Percentiles rank a stretch among this genome's conserved stretches.
phyloP scores from a whole-genome alignment of 1,284 basidiomycete genomes.

The Austroboletus novae-zelandiae region DNA sequence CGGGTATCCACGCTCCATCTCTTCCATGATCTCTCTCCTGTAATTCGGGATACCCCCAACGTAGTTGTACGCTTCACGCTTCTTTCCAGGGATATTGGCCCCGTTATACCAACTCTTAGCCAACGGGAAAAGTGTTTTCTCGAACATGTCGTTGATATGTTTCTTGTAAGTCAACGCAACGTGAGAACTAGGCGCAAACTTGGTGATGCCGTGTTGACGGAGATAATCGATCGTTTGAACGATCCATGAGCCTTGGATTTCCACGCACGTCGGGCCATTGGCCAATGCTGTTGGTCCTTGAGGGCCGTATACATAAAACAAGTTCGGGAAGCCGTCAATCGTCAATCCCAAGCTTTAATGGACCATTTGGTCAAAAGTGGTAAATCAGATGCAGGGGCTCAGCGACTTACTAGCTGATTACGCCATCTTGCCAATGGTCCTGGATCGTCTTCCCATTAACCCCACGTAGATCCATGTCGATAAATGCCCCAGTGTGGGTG shows the following conservation, averaged over 20 bases:
- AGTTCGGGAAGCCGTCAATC: constrained; percentile 21
- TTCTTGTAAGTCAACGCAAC: constrained; percentile 9
- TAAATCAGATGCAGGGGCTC: background rate
- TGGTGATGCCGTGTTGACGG: constrained; percentile 9
- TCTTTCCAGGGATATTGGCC: constrained; percentile 14
- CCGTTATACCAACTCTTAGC: constrained; percentile 5
- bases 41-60: constrained; percentile 5
- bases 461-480: constrained; percentile 10
- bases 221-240: constrained; percentile 14
- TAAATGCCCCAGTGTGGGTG: constrained; percentile 1
- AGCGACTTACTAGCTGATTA: constrained; percentile 13
- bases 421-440: constrained; percentile 16
- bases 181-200: constrained; percentile 11
- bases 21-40: constrained; percentile 12
- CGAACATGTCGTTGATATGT: background rate
- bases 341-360: constrained; percentile 16
- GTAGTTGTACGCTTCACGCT: constrained; percentile 13
- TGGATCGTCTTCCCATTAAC: constrained; percentile 11
- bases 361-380: background rate
- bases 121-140: constrained; percentile 8
- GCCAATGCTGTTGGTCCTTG: constrained; percentile 15
- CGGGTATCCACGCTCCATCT: constrained; percentile 11
- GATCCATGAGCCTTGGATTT: constrained; percentile 12
- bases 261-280: constrained; percentile 7
- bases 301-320: constrained; percentile 17